Evolutionary conservation across 306 rosid species (phyloP).

Genomic region (Psophocarpus tetragonolobus): DNA sequence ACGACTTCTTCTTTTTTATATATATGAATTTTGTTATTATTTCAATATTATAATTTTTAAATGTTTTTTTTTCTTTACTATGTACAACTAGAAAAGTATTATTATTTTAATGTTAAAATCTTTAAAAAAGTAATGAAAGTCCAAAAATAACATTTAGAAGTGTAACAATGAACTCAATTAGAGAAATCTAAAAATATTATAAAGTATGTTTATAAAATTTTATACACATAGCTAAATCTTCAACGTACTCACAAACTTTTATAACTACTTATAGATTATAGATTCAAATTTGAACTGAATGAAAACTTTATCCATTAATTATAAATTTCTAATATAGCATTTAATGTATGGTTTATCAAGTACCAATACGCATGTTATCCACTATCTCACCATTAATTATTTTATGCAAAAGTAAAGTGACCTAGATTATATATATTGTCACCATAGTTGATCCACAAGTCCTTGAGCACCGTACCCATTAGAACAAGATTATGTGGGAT

Average conservation of each 20-base stretch:
- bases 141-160: background rate
- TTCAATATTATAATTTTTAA: too few species aligned
- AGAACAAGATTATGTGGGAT: background rate
- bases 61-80: too few species aligned
- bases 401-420: background rate
- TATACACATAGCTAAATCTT: background rate
- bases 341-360: background rate
- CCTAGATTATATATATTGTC: background rate
- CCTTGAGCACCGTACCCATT: slow-evolving; percentile 47
- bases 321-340: background rate
- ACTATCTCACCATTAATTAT: slow-evolving; percentile 15
- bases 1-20: too few species aligned
- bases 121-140: background rate
- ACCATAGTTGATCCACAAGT: background rate
- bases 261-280: background rate
- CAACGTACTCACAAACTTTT: background rate
- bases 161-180: background rate
- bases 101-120: too few species aligned
- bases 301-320: background rate
- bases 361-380: background rate
- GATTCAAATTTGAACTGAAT: background rate
- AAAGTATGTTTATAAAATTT: background rate
- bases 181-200: background rate
- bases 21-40: too few species aligned
- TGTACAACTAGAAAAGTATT: too few species aligned